Evolutionary conservation across 352 stramenopile species (phyloP), one percentile per base, ranked within the genome.

Genomic region (Phytophthora pluvialis): DNA sequence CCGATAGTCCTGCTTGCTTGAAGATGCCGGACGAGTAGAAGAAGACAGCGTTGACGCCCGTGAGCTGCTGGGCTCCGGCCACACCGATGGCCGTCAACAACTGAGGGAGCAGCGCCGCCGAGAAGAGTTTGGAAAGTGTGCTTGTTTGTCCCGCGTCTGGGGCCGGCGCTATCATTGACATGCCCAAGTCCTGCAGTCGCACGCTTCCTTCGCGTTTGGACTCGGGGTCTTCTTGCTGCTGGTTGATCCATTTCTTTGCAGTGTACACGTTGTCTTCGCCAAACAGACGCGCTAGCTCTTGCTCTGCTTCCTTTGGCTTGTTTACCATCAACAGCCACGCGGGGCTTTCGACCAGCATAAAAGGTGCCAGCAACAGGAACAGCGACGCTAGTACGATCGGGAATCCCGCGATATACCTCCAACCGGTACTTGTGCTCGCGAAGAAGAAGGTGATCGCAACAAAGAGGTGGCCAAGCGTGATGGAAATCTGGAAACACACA

Each of bases 21-120:
- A 90, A 90, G 26, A 90, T 68, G 10, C 60, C 61, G 13, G 74
- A 84, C 15, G 81, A 88, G 66, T 90, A 90, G 61, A 84, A 79
- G 63, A 87, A 88, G 12, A 88, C 73, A 89, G 21, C 21, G 21
- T 21, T 21, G 21, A 21, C 21, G 21, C 21, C 21, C 21, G 21
- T 21, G 21, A 21, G 71, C 46, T 88, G 81, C 48, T 87, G 77
- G 0, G 70, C 59, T 3, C 64, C 59, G 1, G 69, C 67, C 16
- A 88, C 60, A 5, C 62, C 70, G 32, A 83, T 72, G 0, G 77
- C 78, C 10, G 77, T 63, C 6, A 87, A 46, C 0, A 83, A 50
- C 49, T 87, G 76, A 1, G 61, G 47, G 12, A 79, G 58, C 11
- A 80, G 57, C 42, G 67, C 25, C 45, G 43, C 8, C 21, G 67